Evolutionary conservation across 2,329 filamentous ascomycete species (phyloP), one percentile per base, ranked within the genome.

Genomic region (Camptophora hylomeconis): DNA sequence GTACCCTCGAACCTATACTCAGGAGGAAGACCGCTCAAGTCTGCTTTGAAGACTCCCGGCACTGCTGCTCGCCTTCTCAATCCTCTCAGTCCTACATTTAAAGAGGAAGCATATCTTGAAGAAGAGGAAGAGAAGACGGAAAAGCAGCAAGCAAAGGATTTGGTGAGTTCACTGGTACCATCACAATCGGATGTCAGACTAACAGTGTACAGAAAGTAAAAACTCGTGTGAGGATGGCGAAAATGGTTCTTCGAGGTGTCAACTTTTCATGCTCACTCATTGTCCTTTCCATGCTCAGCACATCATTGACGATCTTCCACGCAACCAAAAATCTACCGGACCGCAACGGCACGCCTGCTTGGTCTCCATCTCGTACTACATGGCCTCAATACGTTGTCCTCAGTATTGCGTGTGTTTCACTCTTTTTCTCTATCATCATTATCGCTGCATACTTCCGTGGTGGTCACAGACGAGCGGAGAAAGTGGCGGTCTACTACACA

Each of bases 221-320:
- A 62, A 77, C 77, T 19, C 74, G 83, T 43, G 86, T 95, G 18
- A 75, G 89, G 25, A 67, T 95, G 56, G 89, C 87, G 44, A 98
- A 98, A 63, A 77, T 95, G 46, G 72, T 92, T 38, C 75, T 98
- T n/a, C 79, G 89, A 41, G 79, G 83, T 32, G 80, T 95, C 59
- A 94, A 87, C 67, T 95, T 98, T 57, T 84, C 82, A 56, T 98
- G 89, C 65, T 87, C 81, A 54, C 67, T 95, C 36, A 94, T 98
- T 51, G 82, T 98, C 41, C 69, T 98, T 33, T 67, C 84, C 38
- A 87, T 98, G 72, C 63, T 98, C 30, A 75, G 80, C 9, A 72
- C 82, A n/a, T 83, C 82, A 3, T 81, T 98, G 49, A 63, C 75
- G 43, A 86, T 98, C 54, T 98, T 98, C 72, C 83, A 89, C 54